Conservation (phyloP, 1,284 basidiomycete genomes). For the Pholiota adiposa region DNA sequence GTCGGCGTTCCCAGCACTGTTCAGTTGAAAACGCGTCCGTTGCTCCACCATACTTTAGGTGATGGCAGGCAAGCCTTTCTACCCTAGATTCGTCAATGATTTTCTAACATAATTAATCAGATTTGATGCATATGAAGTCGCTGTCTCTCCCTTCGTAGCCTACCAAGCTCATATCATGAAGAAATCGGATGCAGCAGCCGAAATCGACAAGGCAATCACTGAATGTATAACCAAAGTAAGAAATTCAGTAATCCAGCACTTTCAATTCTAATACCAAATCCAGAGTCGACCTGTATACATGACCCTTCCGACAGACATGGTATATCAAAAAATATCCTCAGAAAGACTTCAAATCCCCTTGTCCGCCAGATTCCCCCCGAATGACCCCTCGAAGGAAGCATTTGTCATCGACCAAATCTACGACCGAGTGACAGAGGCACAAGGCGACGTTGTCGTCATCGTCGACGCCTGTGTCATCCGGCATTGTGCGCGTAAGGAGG, state of each 20-base stretch:
- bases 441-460: constrained; percentile 74
- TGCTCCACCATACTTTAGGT: constrained; percentile 88
- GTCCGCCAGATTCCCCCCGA: constrained; percentile 49
- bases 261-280: background rate
- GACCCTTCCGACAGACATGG: constrained; percentile 86
- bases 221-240: constrained; percentile 70
- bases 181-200: constrained; percentile 57
- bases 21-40: constrained; percentile 70
- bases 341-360: constrained; percentile 70
- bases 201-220: constrained; percentile 83
- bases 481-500: constrained; percentile 74
- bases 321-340: constrained; percentile 70
- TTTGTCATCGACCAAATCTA: constrained; percentile 80
- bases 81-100: background rate
- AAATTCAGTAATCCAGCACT: background rate
- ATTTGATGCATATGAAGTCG: constrained; percentile 81
- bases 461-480: constrained; percentile 90
- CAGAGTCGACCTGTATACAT: constrained; percentile 89
- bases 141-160: constrained; percentile 77
- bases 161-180: constrained; percentile 67
- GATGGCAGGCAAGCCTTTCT: constrained; percentile 62
- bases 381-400: constrained; percentile 64
- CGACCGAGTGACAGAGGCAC: constrained; percentile 64
- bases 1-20: constrained; percentile 84
- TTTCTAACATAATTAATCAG: constrained; percentile 34